Conservation (phyloP, 352 stramenopile genomes). For the Phytophthora pini region DNA sequence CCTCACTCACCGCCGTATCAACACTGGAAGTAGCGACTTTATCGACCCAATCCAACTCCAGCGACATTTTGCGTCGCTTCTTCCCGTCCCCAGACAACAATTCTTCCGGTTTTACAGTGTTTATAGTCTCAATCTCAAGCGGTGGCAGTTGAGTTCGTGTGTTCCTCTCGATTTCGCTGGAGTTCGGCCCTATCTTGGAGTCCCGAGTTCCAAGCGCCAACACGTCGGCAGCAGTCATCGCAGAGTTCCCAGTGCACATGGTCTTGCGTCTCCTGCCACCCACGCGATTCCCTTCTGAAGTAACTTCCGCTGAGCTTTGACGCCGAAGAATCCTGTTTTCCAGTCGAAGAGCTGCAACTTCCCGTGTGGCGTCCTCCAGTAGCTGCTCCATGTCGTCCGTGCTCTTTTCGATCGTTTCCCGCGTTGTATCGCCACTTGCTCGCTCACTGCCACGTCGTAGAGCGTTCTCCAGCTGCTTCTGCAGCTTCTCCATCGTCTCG, state of each 20-base stretch:
- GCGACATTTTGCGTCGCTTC: slow-evolving; percentile 24
- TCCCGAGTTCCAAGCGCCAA: slow-evolving; percentile 27
- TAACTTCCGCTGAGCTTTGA: slow-evolving; percentile 16
- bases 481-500: slow-evolving; percentile 33
- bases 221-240: slow-evolving; percentile 34
- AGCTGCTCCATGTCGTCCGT: slow-evolving; percentile 33
- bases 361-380: slow-evolving; percentile 44
- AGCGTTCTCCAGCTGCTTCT: slow-evolving; percentile 33
- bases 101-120: slow-evolving; percentile 1
- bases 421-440: slow-evolving; percentile 14
- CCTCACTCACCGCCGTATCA: background rate
- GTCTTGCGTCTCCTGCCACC: slow-evolving; percentile 27
- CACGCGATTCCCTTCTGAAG: background rate
- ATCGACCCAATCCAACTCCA: slow-evolving; percentile 36
- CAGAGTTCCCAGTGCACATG: slow-evolving; percentile 13
- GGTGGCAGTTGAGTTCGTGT: slow-evolving; percentile 10
- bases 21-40: slow-evolving; percentile 5
- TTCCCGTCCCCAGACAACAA: slow-evolving; percentile 8
- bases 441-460: slow-evolving; percentile 5
- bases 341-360: slow-evolving; percentile 40
- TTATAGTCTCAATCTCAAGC: slow-evolving; percentile 24
- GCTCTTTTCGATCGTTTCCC: slow-evolving; percentile 1
- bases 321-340: slow-evolving; percentile 48
- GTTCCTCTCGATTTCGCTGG: slow-evolving; percentile 13
- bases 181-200: background rate